phyloP scores from a whole-genome alignment of 441 rosid genomes.

The Rhodomyrtus psidioides region DNA sequence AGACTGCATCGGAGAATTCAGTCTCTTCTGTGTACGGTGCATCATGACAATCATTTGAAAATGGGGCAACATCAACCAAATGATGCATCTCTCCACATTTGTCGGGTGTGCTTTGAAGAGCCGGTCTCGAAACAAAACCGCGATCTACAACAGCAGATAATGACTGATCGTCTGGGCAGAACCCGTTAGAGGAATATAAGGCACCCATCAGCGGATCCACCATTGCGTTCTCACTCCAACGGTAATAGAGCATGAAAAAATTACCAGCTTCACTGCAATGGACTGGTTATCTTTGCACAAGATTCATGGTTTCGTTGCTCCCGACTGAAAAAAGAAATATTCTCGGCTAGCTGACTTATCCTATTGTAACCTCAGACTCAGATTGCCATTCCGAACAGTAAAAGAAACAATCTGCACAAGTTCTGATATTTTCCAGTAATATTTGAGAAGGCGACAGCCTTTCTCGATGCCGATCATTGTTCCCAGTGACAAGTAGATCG shows the following conservation, averaged over 20 bases:
- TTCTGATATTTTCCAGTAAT: neutral
- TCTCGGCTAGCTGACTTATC: neutral
- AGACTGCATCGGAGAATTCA: conserved; percentile 53
- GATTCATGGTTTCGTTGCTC: neutral
- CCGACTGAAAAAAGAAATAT: neutral
- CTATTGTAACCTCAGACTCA: neutral
- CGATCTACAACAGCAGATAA: neutral
- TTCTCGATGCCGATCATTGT: neutral
- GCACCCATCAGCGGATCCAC: neutral
- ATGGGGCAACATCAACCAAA: neutral
- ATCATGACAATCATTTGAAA: conserved; percentile 3
- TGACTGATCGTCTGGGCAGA: neutral
- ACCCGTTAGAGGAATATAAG: neutral
- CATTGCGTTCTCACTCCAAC: neutral
- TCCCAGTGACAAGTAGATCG: neutral
- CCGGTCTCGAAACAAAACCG: neutral
- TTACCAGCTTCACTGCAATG: neutral
- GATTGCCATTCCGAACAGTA: neutral
- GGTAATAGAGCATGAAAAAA: neutral
- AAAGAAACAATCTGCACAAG: neutral
- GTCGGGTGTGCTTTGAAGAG: neutral
- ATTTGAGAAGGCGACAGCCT: neutral
- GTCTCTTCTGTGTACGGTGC: conserved; percentile 31
- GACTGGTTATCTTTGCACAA: neutral
- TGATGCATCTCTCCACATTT: neutral